Evolutionary conservation across 805 yeast genomes (phyloP).

Genomic region (Candida montana): DNA sequence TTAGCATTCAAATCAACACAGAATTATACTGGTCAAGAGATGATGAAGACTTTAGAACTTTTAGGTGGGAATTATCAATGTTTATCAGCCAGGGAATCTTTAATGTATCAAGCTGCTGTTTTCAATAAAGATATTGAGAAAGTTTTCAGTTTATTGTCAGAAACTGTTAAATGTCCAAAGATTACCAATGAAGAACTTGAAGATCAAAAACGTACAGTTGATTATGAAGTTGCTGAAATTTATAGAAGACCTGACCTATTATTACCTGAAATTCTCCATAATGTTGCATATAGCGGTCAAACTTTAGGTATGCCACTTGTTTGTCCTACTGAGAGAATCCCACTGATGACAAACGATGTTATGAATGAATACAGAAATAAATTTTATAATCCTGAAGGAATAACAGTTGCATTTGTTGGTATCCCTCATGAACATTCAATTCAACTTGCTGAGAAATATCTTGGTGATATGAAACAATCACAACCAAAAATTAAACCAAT

Average conservation of each 20-base stretch:
- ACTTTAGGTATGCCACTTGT: slow-evolving; percentile 84
- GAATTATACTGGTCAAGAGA: slow-evolving; percentile 52
- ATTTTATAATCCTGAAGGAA: slow-evolving; percentile 72
- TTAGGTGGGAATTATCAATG: slow-evolving; percentile 95
- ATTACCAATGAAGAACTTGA: slow-evolving; percentile 64
- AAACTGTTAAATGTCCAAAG: slow-evolving; percentile 70
- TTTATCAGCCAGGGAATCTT: slow-evolving; percentile 84
- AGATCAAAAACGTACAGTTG: slow-evolving; percentile 68
- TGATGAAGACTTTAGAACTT: slow-evolving; percentile 69
- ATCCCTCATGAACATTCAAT: slow-evolving; percentile 67
- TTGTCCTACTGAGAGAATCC: slow-evolving; percentile 69
- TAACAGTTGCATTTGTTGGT: slow-evolving; percentile 86
- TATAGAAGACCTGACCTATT: slow-evolving; percentile 78
- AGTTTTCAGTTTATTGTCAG: slow-evolving; percentile 72
- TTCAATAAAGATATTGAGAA: slow-evolving; percentile 78
- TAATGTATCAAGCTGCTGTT: slow-evolving; percentile 92
- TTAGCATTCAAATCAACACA: slow-evolving; percentile 75
- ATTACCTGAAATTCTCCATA: slow-evolving; percentile 86
- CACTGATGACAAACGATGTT: slow-evolving; percentile 45
- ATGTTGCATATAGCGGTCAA: slow-evolving; percentile 65
- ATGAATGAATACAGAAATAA: slow-evolving; percentile 55
- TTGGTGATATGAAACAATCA: slow-evolving; percentile 53
- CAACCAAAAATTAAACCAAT: slow-evolving; percentile 25
- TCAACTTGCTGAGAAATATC: slow-evolving; percentile 51
- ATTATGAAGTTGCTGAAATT: slow-evolving; percentile 79